Conservation (phyloP, 2,329 filamentous ascomycete genomes). For the Ophioceras dolichostomum region DNA sequence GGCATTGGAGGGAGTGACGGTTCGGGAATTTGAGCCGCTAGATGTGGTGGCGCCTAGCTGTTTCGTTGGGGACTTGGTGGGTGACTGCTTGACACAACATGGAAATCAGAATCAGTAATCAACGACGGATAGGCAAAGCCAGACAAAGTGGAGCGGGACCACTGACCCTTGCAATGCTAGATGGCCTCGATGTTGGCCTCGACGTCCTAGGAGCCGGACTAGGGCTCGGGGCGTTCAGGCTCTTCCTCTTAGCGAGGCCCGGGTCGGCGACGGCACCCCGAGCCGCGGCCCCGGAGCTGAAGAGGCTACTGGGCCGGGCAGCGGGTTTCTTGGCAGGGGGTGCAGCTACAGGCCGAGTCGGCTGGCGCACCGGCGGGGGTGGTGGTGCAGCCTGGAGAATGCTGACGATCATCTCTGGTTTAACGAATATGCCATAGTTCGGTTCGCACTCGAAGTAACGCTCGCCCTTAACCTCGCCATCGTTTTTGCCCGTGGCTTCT, state of each 20-base stretch:
- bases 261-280: constrained; percentile 34
- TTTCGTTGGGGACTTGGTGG: constrained; percentile 71
- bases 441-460: constrained; percentile 78
- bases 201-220: constrained; percentile 50
- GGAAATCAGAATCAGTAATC: too few relatives aligned
- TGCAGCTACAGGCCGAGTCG: constrained; percentile 22
- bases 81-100: constrained; percentile 57
- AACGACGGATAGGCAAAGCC: too few relatives aligned
- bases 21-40: constrained; percentile 48
- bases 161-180: constrained; percentile 45
- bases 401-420: constrained; percentile 54
- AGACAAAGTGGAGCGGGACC: too few relatives aligned
- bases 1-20: constrained; percentile 49
- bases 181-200: constrained; percentile 37
- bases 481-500: constrained; percentile 77
- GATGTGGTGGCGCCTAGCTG: constrained; percentile 45
- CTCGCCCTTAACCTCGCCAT: constrained; percentile 79
- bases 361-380: constrained; percentile 10
- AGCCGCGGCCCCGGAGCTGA: constrained; percentile 22
- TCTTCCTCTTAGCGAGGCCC: constrained; percentile 49
- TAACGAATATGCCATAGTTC: constrained; percentile 74
- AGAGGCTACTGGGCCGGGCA: constrained; percentile 34
- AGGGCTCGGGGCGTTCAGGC: constrained; percentile 59
- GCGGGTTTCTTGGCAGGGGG: constrained; percentile 20
- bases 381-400: constrained; percentile 35